A percentile compares a stretch with the other conserved stretches of the same genome.
Conservation (phyloP, 108 stramenopile species). For the Schizochytrium sp. region DNA sequence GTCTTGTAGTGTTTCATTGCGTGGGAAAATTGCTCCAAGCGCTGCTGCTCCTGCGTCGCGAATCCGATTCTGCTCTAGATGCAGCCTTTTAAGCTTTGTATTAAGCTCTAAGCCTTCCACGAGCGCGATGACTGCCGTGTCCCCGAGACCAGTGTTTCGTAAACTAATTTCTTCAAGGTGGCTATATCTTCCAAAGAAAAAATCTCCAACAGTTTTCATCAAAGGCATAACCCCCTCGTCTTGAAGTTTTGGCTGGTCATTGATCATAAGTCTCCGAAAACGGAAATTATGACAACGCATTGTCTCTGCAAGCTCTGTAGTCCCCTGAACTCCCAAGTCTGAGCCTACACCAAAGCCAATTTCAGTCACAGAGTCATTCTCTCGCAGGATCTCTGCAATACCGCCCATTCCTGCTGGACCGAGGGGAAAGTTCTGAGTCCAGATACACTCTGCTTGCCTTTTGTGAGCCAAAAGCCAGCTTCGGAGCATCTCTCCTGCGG, state of each 20-base stretch:
- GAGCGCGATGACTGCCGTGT: not conserved
- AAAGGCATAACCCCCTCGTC: conserved; percentile 32
- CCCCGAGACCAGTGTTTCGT: conserved; percentile 55
- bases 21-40: not conserved
- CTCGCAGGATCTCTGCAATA: not conserved
- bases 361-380: conserved; percentile 16
- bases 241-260: conserved; percentile 19
- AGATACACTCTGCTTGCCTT: conserved; percentile 46
- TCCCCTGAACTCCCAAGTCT: not conserved
- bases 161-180: conserved; percentile 42
- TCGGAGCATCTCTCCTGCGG: not conserved
- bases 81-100: conserved; percentile 18
- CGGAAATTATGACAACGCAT: conserved; percentile 51
- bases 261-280: not conserved
- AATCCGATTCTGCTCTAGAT: conserved; percentile 30
- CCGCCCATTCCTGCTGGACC: not conserved
- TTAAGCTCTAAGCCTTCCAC: conserved; percentile 42
- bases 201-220: conserved; percentile 21
- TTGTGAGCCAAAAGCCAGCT: not conserved
- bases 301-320: conserved; percentile 3
- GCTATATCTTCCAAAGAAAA: conserved; percentile 53
- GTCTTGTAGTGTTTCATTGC: conserved; percentile 38
- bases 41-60: conserved; percentile 31
- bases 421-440: not conserved
- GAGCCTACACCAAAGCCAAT: conserved; percentile 27